A percentile compares a stretch with the other conserved stretches of the same genome.
Evolutionary conservation across 1,139 yeast species (phyloP).

Genomic region (Kodamaea sp.): DNA sequence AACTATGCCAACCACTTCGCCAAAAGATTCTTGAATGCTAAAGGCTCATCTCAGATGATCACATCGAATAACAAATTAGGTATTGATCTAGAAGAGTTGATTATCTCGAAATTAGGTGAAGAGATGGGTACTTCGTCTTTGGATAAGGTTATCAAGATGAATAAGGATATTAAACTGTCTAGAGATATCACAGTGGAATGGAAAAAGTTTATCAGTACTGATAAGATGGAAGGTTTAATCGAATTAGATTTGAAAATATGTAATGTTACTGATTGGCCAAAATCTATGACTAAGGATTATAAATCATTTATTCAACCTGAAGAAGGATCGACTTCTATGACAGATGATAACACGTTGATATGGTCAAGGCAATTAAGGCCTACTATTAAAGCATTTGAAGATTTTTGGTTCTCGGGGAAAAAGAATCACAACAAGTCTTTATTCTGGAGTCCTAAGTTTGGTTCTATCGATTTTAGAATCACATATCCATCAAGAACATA

Average conservation of each 20-base stretch:
- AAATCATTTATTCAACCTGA: slow-evolving; percentile 40
- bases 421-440: slow-evolving; percentile 72
- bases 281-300: slow-evolving; percentile 54
- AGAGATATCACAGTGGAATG: slow-evolving; percentile 57
- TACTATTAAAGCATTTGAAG: slow-evolving; percentile 39
- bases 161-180: slow-evolving; percentile 72
- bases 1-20: slow-evolving; percentile 89
- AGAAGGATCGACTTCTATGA: slow-evolving; percentile 30
- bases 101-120: slow-evolving; percentile 67
- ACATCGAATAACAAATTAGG: slow-evolving; percentile 25
- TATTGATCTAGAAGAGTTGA: slow-evolving; percentile 63
- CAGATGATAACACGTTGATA: slow-evolving; percentile 25
- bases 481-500: slow-evolving; percentile 67
- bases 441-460: slow-evolving; percentile 81
- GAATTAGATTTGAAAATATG: slow-evolving; percentile 51
- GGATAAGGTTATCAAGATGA: slow-evolving; percentile 83
- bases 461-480: slow-evolving; percentile 73
- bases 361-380: slow-evolving; percentile 42
- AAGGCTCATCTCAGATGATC: slow-evolving; percentile 21
- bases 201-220: slow-evolving; percentile 29
- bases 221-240: slow-evolving; percentile 3
- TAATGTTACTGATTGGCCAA: slow-evolving; percentile 51
- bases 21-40: slow-evolving; percentile 64
- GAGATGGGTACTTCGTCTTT: slow-evolving; percentile 82
- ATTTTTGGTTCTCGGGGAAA: slow-evolving; percentile 46